phyloP scores from a whole-genome alignment of 2,329 filamentous ascomycete species.

The Xylariaceae sp. region DNA sequence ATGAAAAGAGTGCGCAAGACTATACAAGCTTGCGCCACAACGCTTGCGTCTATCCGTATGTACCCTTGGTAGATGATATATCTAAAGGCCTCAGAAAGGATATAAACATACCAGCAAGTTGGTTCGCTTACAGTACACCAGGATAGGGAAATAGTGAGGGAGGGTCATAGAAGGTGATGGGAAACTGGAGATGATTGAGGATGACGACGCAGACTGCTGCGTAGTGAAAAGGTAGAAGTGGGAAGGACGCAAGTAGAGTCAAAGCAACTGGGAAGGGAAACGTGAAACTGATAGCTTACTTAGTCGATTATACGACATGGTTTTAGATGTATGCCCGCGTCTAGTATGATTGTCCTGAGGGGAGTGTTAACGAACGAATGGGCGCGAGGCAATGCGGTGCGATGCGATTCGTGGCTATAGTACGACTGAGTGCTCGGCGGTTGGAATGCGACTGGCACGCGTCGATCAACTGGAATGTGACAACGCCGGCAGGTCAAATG shows the following conservation, averaged over 20 bases:
- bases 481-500: slow-evolving; percentile 1
- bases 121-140: too few relatives aligned
- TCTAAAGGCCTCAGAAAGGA: too few relatives aligned
- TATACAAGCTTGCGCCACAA: too few relatives aligned
- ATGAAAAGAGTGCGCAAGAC: not conserved
- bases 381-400: slow-evolving; percentile 10
- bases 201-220: slow-evolving; percentile 11
- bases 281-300: slow-evolving; percentile 46
- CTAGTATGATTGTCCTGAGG: slow-evolving; percentile 24
- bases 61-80: too few relatives aligned
- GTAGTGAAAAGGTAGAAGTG: not conserved
- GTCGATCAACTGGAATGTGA: slow-evolving; percentile 28
- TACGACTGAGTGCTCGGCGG: slow-evolving; percentile 11
- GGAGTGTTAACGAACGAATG: slow-evolving; percentile 24
- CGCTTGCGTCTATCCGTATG: too few relatives aligned
- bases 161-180: too few relatives aligned
- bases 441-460: slow-evolving; percentile 24
- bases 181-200: not conserved
- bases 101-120: too few relatives aligned
- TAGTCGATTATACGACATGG: slow-evolving; percentile 77
- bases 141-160: not conserved
- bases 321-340: slow-evolving; percentile 31
- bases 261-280: slow-evolving; percentile 26
- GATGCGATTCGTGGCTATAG: slow-evolving; percentile 21
- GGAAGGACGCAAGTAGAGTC: slow-evolving; percentile 21